A percentile compares a stretch with the other conserved stretches of the same genome.
Evolutionary conservation across 106 monocot genomes (phyloP).

Genomic region (Apostasia shenzhenica): DNA sequence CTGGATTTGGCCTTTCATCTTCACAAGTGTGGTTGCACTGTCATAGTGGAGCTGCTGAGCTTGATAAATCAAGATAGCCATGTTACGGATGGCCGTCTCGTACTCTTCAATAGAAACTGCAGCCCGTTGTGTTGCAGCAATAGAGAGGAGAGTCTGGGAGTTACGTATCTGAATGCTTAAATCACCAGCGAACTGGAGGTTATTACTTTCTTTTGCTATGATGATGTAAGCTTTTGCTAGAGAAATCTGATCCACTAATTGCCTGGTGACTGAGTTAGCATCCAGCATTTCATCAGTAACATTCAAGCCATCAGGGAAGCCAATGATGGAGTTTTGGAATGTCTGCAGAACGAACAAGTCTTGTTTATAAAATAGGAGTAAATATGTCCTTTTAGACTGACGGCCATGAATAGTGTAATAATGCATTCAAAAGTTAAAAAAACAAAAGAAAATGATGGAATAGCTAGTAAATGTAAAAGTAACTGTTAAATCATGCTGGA

Average conservation of each 20-base stretch:
- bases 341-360: slow-evolving; percentile 23
- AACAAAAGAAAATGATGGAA: too few species aligned
- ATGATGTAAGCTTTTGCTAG: slow-evolving; percentile 45
- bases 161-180: slow-evolving; percentile 31
- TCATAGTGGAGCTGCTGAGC: slow-evolving; percentile 63
- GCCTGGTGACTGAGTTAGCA: slow-evolving; percentile 37
- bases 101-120: slow-evolving; percentile 34
- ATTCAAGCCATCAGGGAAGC: slow-evolving; percentile 27
- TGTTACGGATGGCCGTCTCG: slow-evolving; percentile 28
- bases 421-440: too few species aligned
- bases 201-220: slow-evolving; percentile 55
- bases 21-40: slow-evolving; percentile 37
- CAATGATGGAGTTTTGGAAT: slow-evolving; percentile 12
- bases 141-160: slow-evolving; percentile 42
- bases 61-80: slow-evolving; percentile 48
- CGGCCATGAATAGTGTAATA: too few species aligned
- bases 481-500: too few species aligned
- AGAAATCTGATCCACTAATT: slow-evolving; percentile 54
- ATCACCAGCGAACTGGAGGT: slow-evolving; percentile 41
- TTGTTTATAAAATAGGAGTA: too few species aligned
- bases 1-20: slow-evolving; percentile 52
- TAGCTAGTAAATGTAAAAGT: too few species aligned
- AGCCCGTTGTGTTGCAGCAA: slow-evolving; percentile 16
- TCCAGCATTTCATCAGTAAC: slow-evolving; percentile 45
- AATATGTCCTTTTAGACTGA: too few species aligned